These are phyloP conservation scores for Ustilago tritici DNA, from an alignment of 1,284 basidiomycete species.

Conservation along the genomic window DNA sequence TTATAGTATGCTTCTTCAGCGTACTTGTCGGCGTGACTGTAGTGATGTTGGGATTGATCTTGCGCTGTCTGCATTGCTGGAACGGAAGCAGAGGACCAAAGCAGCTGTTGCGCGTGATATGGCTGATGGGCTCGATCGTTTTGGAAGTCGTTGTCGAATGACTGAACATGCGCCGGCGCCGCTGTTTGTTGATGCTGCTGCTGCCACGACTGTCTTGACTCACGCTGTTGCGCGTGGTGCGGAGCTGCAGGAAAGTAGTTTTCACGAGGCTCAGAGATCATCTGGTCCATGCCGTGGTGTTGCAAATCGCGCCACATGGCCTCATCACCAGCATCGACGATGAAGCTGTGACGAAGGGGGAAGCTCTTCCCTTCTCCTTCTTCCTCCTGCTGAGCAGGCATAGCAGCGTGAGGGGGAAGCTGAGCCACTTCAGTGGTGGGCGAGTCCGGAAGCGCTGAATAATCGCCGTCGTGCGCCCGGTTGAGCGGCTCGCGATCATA, in stretches of 20 bases:
- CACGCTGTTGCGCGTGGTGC: neutral
- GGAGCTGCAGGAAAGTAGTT: neutral
- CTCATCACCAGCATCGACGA: constrained; percentile 35
- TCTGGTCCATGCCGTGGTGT: constrained; percentile 22
- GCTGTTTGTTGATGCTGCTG: neutral
- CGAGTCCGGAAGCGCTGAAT: constrained; percentile 35
- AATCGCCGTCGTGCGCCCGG: constrained; percentile 32
- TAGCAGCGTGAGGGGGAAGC: neutral
- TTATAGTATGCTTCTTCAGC: constrained; percentile 17
- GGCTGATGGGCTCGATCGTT: constrained; percentile 5
- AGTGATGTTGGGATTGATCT: constrained; percentile 1
- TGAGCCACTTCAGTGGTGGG: constrained; percentile 7
- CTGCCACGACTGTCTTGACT: neutral
- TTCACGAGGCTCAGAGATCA: constrained; percentile 26
- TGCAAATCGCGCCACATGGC: constrained; percentile 41
- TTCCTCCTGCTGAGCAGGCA: neutral
- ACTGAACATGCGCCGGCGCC: neutral
- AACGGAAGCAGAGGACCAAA: neutral
- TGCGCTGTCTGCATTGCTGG: neutral
- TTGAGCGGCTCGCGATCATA: constrained; percentile 15
- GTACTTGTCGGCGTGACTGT: neutral
- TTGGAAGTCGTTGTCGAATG: neutral
- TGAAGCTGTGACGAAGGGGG: constrained; percentile 32
- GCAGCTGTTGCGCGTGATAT: constrained; percentile 2
- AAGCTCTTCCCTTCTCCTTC: neutral